Conservation (phyloP, 2,329 filamentous ascomycete species). For the Arthrobotrys entomopaga region DNA sequence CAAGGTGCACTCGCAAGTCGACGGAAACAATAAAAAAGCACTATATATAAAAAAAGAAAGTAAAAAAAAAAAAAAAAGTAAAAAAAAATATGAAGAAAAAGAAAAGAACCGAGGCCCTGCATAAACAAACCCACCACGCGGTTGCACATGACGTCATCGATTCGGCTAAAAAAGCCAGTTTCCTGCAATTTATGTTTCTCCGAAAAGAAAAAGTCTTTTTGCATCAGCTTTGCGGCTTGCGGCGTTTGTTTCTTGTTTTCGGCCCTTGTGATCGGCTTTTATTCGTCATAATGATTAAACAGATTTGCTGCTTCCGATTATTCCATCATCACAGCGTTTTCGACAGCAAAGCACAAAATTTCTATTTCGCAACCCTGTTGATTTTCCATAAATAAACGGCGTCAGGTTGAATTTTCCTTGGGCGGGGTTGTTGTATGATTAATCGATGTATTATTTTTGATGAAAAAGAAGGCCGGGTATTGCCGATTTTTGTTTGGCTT, state of each 20-base stretch:
- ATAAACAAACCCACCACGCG: constrained; percentile 30
- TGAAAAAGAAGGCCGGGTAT: not conserved
- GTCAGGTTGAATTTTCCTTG: constrained; percentile 6
- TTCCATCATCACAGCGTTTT: constrained; percentile 29
- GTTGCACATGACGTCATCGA: constrained; percentile 46
- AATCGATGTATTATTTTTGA: not conserved
- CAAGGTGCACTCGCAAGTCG: too few relatives aligned
- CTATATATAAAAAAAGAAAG: not conserved
- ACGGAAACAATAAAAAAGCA: too few relatives aligned
- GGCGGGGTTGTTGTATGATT: not conserved
- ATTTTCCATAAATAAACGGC: constrained; percentile 29
- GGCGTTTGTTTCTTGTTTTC: constrained; percentile 49
- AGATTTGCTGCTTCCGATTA: constrained; percentile 26
- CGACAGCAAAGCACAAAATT: constrained; percentile 4
- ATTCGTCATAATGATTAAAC: constrained; percentile 54
- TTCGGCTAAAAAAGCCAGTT: constrained; percentile 34
- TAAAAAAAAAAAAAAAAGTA: not conserved
- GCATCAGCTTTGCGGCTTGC: constrained; percentile 4
- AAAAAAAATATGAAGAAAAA: constrained; percentile 6
- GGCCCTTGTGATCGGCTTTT: constrained; percentile 39
- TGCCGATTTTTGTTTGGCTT: too few relatives aligned
- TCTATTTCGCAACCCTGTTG: constrained; percentile 1
- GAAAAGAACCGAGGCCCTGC: constrained; percentile 30
- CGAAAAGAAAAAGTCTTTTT: constrained; percentile 6
- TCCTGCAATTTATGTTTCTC: constrained; percentile 21